These are phyloP conservation scores for Verbascum thapsus DNA, from an alignment of 257 asterid species.

Conservation along the genomic window DNA sequence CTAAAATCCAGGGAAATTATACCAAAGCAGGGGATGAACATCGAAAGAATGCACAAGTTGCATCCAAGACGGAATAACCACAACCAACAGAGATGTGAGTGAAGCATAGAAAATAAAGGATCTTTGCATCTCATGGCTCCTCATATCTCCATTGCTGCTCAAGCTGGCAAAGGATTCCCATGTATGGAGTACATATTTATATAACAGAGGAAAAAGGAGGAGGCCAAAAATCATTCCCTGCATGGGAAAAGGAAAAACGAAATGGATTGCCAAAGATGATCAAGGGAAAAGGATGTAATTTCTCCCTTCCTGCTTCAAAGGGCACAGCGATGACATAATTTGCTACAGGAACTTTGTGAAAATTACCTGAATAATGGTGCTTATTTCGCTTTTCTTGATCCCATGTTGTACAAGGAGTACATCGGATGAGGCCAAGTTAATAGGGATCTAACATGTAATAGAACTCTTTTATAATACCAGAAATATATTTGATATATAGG, in stretches of 20 bases:
- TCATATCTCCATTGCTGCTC: conserved; percentile 33
- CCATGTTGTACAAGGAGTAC: conserved; percentile 39
- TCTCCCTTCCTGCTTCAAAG: conserved; percentile 13
- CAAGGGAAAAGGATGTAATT: background rate
- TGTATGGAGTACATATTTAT: conserved; percentile 48
- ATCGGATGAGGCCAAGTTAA: conserved; percentile 40
- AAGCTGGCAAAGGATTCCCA: conserved; percentile 41
- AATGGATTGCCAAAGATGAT: conserved; percentile 1
- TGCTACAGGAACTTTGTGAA: conserved; percentile 25
- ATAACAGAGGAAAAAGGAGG: conserved; percentile 68
- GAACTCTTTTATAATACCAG: conserved; percentile 33
- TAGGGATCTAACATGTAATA: conserved; percentile 51
- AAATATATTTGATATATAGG: conserved; percentile 8
- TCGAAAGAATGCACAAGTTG: conserved; percentile 73
- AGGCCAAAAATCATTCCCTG: conserved; percentile 83
- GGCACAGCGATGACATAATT: conserved; percentile 22
- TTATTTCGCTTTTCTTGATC: conserved; percentile 72
- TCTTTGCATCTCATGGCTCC: conserved; percentile 52
- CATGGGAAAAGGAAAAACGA: conserved; percentile 34
- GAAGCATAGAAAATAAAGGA: conserved; percentile 61
- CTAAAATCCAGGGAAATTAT: conserved; percentile 24
- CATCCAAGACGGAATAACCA: conserved; percentile 88
- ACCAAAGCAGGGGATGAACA: conserved; percentile 80
- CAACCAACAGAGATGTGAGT: conserved; percentile 46
- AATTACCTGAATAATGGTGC: conserved; percentile 83